Percentiles rank a stretch among this genome's conserved stretches.
These are phyloP conservation scores for Postia placenta DNA, from an alignment of 768 basidiomycete species.

Conservation along the genomic window DNA sequence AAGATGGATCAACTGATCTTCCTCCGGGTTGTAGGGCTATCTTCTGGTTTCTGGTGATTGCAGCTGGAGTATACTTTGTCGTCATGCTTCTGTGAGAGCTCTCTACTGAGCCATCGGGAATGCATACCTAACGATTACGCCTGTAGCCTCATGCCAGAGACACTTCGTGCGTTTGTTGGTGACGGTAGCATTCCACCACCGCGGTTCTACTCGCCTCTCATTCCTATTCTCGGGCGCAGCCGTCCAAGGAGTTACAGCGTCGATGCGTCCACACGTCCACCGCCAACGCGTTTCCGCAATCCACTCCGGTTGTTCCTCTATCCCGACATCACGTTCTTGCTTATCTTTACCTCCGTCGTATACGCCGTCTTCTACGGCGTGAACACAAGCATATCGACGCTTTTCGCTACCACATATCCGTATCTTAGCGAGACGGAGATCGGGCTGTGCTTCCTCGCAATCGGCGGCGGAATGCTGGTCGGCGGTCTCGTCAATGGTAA, in stretches of 20 bases:
- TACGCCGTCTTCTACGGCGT: slow-evolving; percentile 58
- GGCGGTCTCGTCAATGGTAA: slow-evolving; percentile 54
- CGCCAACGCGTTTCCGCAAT: slow-evolving; percentile 38
- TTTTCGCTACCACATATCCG: slow-evolving; percentile 54
- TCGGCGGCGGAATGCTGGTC: slow-evolving; percentile 65
- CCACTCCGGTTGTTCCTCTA: slow-evolving; percentile 51
- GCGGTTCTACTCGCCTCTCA: slow-evolving; percentile 23
- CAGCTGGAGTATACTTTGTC: slow-evolving; percentile 26
- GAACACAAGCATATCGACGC: slow-evolving; percentile 53
- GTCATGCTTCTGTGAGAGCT: slow-evolving; percentile 30
- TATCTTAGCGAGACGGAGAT: slow-evolving; percentile 57
- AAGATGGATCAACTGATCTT: no score
- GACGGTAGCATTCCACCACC: slow-evolving; percentile 34
- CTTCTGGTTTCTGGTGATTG: slow-evolving; percentile 38
- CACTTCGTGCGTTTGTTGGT: slow-evolving; percentile 38
- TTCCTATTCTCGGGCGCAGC: slow-evolving; percentile 25
- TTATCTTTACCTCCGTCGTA: slow-evolving; percentile 44
- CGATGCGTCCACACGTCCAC: slow-evolving; percentile 12
- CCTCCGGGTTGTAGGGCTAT: no score
- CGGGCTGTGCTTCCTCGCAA: slow-evolving; percentile 73
- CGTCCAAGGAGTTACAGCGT: background rate
- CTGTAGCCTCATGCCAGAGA: slow-evolving; percentile 40
- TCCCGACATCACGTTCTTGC: slow-evolving; percentile 50
- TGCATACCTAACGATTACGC: no score
- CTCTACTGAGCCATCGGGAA: no score